A percentile compares a stretch with the other conserved stretches of the same genome.
Conservation (phyloP, 805 yeast genomes). For the Sporopachydermia quercuum region DNA sequence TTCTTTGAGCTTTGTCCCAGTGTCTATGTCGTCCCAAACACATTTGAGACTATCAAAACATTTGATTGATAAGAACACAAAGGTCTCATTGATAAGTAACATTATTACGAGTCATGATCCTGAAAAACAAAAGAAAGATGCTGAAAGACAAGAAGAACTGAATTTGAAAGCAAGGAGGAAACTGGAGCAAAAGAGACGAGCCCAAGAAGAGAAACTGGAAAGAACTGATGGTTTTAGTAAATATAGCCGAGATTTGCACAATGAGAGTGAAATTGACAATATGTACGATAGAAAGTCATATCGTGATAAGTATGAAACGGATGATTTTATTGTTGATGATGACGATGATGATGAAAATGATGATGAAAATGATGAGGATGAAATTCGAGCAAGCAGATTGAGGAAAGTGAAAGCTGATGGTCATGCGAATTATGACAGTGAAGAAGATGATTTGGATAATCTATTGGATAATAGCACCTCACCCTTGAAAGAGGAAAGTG, state of each 20-base stretch:
- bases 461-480: slow-evolving; percentile 6
- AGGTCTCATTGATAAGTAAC: slow-evolving; percentile 18
- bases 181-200: slow-evolving; percentile 23
- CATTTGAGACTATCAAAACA: slow-evolving; percentile 57
- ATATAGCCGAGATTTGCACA: slow-evolving; percentile 4
- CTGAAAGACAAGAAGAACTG: slow-evolving; percentile 23
- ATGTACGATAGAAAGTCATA: slow-evolving; percentile 1
- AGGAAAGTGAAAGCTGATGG: slow-evolving; percentile 2
- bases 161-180: slow-evolving; percentile 24
- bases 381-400: not conserved
- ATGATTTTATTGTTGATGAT: slow-evolving; percentile 3
- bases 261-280: slow-evolving; percentile 1
- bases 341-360: slow-evolving; percentile 12
- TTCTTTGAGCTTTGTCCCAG: slow-evolving; percentile 66
- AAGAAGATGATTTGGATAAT: slow-evolving; percentile 23
- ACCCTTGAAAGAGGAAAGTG: slow-evolving; percentile 7
- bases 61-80: slow-evolving; percentile 16
- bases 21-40: slow-evolving; percentile 76
- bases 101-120: slow-evolving; percentile 27
- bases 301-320: slow-evolving; percentile 3
- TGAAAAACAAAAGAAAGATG: slow-evolving; percentile 27
- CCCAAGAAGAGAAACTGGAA: slow-evolving; percentile 11
- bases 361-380: slow-evolving; percentile 9
- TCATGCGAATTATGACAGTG: slow-evolving; percentile 9
- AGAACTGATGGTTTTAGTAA: slow-evolving; percentile 6